Conservation (phyloP, 2,329 filamentous ascomycete genomes). For the Exophiala lecanii-corni region DNA sequence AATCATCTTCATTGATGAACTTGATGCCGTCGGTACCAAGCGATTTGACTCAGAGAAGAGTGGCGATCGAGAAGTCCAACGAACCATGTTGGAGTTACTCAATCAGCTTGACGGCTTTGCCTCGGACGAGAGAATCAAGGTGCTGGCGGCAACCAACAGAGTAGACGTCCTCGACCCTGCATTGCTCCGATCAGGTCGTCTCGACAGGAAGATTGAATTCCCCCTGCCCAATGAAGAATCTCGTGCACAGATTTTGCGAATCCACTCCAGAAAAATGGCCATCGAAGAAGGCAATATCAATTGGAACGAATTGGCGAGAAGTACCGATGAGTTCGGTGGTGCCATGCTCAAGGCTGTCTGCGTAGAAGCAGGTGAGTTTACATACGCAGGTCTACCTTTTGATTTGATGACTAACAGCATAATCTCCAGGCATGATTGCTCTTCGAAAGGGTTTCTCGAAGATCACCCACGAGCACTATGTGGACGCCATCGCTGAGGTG, state of each 20-base stretch:
- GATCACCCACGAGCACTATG: slow-evolving; percentile 97
- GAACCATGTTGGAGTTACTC: slow-evolving; percentile 96
- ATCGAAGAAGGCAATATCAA: slow-evolving; percentile 81
- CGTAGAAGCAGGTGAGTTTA: slow-evolving; percentile 66
- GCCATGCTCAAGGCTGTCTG: slow-evolving; percentile 98
- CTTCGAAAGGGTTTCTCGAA: slow-evolving; percentile 90
- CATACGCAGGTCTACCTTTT: not conserved
- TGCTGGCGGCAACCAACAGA: slow-evolving; percentile 89
- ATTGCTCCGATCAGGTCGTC: slow-evolving; percentile 80
- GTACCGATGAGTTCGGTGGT: slow-evolving; percentile 96
- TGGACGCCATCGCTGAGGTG: slow-evolving; percentile 95
- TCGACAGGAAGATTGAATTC: slow-evolving; percentile 98
- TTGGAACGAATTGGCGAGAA: slow-evolving; percentile 91
- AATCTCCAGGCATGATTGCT: slow-evolving; percentile 77
- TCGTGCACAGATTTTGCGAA: slow-evolving; percentile 91
- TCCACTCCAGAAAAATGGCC: slow-evolving; percentile 97
- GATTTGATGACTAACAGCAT: slow-evolving; percentile 5
- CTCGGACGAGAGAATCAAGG: slow-evolving; percentile 94
- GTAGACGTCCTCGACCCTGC: slow-evolving; percentile 92
- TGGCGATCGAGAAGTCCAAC: slow-evolving; percentile 94
- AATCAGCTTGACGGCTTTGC: slow-evolving; percentile 99
- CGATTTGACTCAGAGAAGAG: slow-evolving; percentile 98
- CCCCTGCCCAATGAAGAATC: slow-evolving; percentile 97
- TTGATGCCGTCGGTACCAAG: slow-evolving; percentile 97
- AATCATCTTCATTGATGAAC: slow-evolving; percentile 99